Evolutionary conservation across 2,329 filamentous ascomycete species (phyloP).

Genomic region (Grosmannia clavigera): DNA sequence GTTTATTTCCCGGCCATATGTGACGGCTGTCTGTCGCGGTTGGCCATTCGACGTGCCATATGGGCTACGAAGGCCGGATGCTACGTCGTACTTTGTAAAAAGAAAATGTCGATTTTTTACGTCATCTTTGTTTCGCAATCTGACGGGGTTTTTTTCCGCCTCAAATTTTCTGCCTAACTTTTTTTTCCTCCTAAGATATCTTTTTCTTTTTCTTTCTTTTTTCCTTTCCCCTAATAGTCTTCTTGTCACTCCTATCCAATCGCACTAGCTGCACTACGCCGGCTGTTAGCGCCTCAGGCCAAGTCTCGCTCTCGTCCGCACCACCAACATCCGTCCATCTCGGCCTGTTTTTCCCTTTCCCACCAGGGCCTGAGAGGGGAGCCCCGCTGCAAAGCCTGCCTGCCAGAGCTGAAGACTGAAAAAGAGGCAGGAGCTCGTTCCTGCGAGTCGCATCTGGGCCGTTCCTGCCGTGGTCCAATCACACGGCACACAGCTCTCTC

Average conservation of each 20-base stretch:
- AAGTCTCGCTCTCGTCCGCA: neutral
- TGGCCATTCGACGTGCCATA: too few relatives aligned
- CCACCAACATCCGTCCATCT: neutral
- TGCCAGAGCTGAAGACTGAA: neutral
- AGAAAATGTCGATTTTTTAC: too few relatives aligned
- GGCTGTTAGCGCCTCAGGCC: neutral
- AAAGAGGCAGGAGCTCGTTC: neutral
- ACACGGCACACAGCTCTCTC: neutral
- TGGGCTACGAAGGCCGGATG: too few relatives aligned
- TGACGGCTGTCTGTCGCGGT: too few relatives aligned
- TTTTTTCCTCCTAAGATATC: neutral
- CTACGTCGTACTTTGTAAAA: too few relatives aligned
- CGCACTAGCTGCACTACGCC: too few relatives aligned
- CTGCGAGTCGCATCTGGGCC: neutral
- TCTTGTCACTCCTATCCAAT: neutral
- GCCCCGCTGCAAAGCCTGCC: conserved; percentile 1
- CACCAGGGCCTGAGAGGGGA: too few relatives aligned
- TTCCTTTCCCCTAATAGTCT: neutral
- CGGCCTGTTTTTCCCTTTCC: too few relatives aligned
- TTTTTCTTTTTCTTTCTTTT: neutral
- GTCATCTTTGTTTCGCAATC: neutral
- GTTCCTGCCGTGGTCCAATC: neutral
- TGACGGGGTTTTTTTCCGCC: too few relatives aligned
- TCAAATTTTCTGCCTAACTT: neutral
- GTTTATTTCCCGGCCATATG: too few relatives aligned